These are phyloP conservation scores for Magnolia sinica DNA, from an alignment of 164 flowering plant genomes.

Conservation along the genomic window DNA sequence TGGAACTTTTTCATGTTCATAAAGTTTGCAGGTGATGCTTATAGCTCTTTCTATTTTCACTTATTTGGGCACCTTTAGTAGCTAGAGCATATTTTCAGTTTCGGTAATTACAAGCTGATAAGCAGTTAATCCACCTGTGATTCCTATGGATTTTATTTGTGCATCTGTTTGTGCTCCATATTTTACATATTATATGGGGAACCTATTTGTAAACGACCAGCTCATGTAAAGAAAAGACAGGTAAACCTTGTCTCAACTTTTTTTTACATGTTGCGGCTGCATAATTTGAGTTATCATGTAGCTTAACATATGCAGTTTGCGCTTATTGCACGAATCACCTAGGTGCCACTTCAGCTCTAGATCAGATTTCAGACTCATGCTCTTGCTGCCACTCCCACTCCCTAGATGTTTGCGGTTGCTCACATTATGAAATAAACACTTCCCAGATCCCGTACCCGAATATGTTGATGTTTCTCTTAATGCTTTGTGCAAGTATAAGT, in stretches of 20 bases:
- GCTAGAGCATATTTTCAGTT: background rate
- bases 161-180: background rate
- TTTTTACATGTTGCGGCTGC: background rate
- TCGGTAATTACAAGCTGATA: background rate
- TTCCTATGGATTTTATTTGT: background rate
- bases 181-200: background rate
- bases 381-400: no score
- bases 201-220: background rate
- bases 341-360: background rate
- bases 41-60: background rate
- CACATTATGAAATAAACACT: no score
- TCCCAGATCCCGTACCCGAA: no score
- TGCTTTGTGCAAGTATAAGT: no score
- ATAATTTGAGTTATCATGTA: no score
- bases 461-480: no score
- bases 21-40: slow-evolving; percentile 72
- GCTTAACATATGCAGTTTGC: background rate
- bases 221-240: background rate
- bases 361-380: no score
- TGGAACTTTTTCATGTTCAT: slow-evolving; percentile 44
- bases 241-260: background rate
- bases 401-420: no score
- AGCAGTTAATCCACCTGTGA: background rate
- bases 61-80: background rate
- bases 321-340: background rate